Base-by-base conservation (phyloP, 2,329 filamentous ascomycete genomes). In the Fusarium devonianum region DNA sequence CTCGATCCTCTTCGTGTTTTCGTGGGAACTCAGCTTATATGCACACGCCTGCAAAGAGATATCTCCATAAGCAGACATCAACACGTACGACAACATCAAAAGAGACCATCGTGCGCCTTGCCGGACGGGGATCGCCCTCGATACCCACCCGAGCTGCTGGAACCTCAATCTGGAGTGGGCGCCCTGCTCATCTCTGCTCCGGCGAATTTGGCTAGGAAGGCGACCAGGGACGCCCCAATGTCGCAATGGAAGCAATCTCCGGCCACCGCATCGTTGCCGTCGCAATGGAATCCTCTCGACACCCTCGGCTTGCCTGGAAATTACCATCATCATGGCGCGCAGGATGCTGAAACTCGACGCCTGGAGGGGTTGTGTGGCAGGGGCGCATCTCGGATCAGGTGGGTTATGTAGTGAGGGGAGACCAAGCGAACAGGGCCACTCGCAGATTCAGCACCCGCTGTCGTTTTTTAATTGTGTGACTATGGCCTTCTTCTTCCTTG, bases 191-290 rank as follows among this genome's bases (percentile, higher is more conserved):
- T 62, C 59, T 56, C 44, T 55, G 22, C 42, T 40, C 53, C 45
- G 49, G 53, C 48, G 54, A 54, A 59, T 56, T 50, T 53, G 51
- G 43, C 58, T 60, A 43, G 39, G 46, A 37, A 49, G 50, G 45
- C 18, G 41, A 50, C 19, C 49, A 49, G 40, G 49, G 43, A 40
- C 19, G 23, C 48, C n/a, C 23, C 44, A 48, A 58, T 34, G 48
- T 45, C 46, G 29, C 36, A 34, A 53, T 58, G 43, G 35, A 45
- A 50, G 60, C 49, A 65, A 65, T 65, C 53, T 65, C 62, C 62
- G 60, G 43, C 33, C 25, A 44, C 56, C 56, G 49, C 44, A 52
- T 63, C 49, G 57, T 62, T 58, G 60, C 45, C 49, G 43, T 65
- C 50, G 60, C 38, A 53, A 46, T 63, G 23, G 47, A 52, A 62